A percentile compares a stretch with the other conserved stretches of the same genome.
These are phyloP conservation scores for Fusarium sp. DNA, from an alignment of 2,329 filamentous ascomycete genomes.

Conservation along the genomic window DNA sequence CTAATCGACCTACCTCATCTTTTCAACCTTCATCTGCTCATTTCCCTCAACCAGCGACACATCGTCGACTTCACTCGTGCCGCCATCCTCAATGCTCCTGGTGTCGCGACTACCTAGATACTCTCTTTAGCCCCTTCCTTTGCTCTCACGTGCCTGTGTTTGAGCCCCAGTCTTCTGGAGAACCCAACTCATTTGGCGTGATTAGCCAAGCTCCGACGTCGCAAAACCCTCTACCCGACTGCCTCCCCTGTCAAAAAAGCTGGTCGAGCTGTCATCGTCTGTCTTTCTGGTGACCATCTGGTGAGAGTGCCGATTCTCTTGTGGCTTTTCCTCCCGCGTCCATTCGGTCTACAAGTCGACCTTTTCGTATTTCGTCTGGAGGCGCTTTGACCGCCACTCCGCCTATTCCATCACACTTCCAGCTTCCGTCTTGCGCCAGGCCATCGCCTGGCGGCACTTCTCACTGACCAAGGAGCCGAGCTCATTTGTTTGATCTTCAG, in stretches of 20 bases:
- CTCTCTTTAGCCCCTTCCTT: background rate
- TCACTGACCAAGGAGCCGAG: slow-evolving; percentile 34
- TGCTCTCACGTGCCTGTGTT: slow-evolving; percentile 23
- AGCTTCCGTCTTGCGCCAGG: slow-evolving; percentile 29
- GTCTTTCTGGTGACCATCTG: slow-evolving; percentile 5
- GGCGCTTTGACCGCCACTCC: slow-evolving; percentile 23
- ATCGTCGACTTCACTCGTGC: background rate
- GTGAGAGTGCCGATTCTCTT: slow-evolving; percentile 15
- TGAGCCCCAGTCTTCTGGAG: slow-evolving; percentile 29
- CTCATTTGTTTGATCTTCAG: slow-evolving; percentile 25
- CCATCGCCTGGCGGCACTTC: slow-evolving; percentile 31
- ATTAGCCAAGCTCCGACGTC: slow-evolving; percentile 42
- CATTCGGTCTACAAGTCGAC: slow-evolving; percentile 8
- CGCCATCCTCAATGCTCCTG: background rate
- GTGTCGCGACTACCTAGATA: slow-evolving; percentile 9
- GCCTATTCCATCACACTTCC: slow-evolving; percentile 17
- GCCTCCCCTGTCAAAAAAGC: slow-evolving; percentile 19
- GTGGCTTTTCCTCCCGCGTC: slow-evolving; percentile 11
- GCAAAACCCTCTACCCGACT: slow-evolving; percentile 31
- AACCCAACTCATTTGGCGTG: slow-evolving; percentile 33
- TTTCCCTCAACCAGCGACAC: slow-evolving; percentile 1
- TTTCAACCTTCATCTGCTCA: slow-evolving; percentile 22
- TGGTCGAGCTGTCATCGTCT: background rate
- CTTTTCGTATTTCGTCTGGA: slow-evolving; percentile 15
- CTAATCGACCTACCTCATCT: slow-evolving; percentile 7